These are phyloP conservation scores for Pseudevernia furfuracea DNA, from an alignment of 495 filamentous ascomycete genomes.

Conservation along the genomic window DNA sequence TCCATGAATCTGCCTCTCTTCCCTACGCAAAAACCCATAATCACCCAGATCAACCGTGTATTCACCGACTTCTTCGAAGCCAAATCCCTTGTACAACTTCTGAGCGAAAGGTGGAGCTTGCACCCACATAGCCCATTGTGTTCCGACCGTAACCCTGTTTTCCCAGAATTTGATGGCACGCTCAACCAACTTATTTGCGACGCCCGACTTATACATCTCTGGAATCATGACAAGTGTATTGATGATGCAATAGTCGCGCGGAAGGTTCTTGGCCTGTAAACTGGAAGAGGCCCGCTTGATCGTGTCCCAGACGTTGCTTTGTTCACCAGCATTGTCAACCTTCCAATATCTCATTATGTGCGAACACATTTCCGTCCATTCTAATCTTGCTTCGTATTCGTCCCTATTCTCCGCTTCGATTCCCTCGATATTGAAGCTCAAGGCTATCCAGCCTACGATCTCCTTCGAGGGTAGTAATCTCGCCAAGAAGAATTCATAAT, in stretches of 20 bases:
- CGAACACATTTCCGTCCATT: neutral
- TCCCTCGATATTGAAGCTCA: neutral
- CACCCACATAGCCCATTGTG: neutral
- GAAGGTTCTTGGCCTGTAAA: neutral
- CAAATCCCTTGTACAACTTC: neutral
- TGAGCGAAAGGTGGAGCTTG: neutral
- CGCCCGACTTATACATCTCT: neutral
- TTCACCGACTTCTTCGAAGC: slow-evolving; percentile 1
- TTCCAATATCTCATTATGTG: neutral
- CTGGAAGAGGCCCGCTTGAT: neutral
- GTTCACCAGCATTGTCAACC: neutral
- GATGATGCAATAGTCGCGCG: neutral
- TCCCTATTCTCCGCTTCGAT: neutral
- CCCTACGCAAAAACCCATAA: neutral
- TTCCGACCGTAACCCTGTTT: neutral
- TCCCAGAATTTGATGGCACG: neutral
- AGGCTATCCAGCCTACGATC: neutral
- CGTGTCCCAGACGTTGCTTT: neutral
- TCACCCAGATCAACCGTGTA: neutral
- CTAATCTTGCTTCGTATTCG: neutral
- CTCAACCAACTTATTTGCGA: neutral
- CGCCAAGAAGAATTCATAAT: neutral
- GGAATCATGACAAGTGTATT: neutral
- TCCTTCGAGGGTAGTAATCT: neutral
- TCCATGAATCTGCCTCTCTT: neutral